Percentiles rank a stretch among this genome's conserved stretches.
Evolutionary conservation across 2,329 filamentous ascomycete genomes (phyloP).

Genomic region (Calonectria pauciramosa): DNA sequence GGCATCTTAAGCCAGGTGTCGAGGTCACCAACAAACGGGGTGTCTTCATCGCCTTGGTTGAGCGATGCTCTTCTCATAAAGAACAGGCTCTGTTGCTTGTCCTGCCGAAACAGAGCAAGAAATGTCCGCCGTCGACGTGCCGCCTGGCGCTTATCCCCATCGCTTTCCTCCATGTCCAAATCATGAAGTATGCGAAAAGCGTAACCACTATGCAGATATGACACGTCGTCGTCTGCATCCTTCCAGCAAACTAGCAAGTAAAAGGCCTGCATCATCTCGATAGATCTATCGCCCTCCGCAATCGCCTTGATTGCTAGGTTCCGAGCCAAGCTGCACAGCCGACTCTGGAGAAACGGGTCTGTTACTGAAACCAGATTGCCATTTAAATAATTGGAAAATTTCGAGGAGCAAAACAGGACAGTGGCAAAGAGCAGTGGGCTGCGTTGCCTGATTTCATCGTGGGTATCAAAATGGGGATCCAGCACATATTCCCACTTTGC

Average conservation of each 20-base stretch:
- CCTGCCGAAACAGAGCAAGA: constrained; percentile 32
- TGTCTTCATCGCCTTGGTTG: constrained; percentile 12
- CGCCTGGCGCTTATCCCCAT: constrained; percentile 12
- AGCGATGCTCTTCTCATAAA: constrained; percentile 30
- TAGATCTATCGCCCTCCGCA: constrained; percentile 30
- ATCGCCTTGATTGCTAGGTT: constrained; percentile 27
- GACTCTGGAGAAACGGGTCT: constrained; percentile 28
- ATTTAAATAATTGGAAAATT: constrained; percentile 22
- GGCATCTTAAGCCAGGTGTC: constrained; percentile 27
- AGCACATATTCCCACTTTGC: constrained; percentile 30
- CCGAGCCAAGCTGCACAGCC: constrained; percentile 30
- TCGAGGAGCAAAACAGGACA: constrained; percentile 26
- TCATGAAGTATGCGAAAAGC: constrained; percentile 33
- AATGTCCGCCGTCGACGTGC: constrained; percentile 21
- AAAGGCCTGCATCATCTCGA: constrained; percentile 35
- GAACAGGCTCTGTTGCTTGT: constrained; percentile 34
- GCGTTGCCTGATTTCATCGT: constrained; percentile 20
- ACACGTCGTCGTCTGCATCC: constrained; percentile 35
- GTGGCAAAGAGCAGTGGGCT: constrained; percentile 27
- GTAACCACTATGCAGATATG: constrained; percentile 36
- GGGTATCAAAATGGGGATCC: constrained; percentile 24
- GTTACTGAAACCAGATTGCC: background rate
- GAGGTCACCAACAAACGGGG: constrained; percentile 13
- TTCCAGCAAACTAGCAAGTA: constrained; percentile 36
- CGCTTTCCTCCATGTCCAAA: constrained; percentile 26